A percentile compares a stretch with the other conserved stretches of the same genome.
These are phyloP conservation scores for Colletotrichum sp. DNA, from an alignment of 2,329 filamentous ascomycete species.

Conservation along the genomic window DNA sequence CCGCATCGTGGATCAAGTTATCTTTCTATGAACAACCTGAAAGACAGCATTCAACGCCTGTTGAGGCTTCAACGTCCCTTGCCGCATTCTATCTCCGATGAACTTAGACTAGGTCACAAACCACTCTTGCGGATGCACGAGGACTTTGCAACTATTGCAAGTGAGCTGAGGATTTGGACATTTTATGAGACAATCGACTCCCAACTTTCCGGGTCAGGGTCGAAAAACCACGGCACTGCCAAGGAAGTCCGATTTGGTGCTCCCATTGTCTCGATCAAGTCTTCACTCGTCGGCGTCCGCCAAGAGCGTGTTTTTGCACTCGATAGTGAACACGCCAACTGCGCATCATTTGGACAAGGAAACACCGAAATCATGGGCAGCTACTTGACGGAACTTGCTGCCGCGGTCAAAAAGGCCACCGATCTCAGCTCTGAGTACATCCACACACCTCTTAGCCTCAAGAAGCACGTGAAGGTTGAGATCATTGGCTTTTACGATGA, in stretches of 20 bases:
- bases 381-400: slow-evolving; percentile 33
- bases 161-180: slow-evolving; percentile 66
- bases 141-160: slow-evolving; percentile 59
- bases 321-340: slow-evolving; percentile 60
- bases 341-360: slow-evolving; percentile 57
- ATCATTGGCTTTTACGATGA: slow-evolving; percentile 67
- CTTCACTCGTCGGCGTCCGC: slow-evolving; percentile 54
- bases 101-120: slow-evolving; percentile 56
- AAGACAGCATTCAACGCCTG: slow-evolving; percentile 56
- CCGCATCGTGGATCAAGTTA: slow-evolving; percentile 70
- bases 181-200: slow-evolving; percentile 69
- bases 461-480: slow-evolving; percentile 61
- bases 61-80: slow-evolving; percentile 57
- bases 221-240: slow-evolving; percentile 33
- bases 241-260: slow-evolving; percentile 62
- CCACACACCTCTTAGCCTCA: slow-evolving; percentile 53
- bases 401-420: slow-evolving; percentile 41
- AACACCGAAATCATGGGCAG: slow-evolving; percentile 52
- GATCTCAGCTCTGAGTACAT: slow-evolving; percentile 34
- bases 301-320: slow-evolving; percentile 58
- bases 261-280: slow-evolving; percentile 63
- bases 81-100: slow-evolving; percentile 53
- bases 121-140: slow-evolving; percentile 56
- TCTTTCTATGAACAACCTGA: slow-evolving; percentile 62
- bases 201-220: slow-evolving; percentile 50